Conservation (phyloP, 352 stramenopile species). For the Globisporangium cylindrosporum region DNA sequence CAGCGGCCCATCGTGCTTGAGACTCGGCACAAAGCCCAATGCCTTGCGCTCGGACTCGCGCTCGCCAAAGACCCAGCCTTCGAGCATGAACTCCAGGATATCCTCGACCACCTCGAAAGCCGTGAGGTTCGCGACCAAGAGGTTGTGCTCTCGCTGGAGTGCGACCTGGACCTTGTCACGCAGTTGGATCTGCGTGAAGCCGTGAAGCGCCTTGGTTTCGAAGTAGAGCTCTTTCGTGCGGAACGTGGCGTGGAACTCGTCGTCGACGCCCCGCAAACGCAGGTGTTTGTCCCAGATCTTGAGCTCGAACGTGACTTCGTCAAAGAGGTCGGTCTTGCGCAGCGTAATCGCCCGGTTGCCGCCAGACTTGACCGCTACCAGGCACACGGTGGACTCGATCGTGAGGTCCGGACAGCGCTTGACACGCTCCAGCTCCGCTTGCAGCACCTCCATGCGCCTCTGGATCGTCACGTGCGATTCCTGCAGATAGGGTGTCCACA, state of each 20-base stretch:
- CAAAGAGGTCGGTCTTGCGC: constrained; percentile 66
- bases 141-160: constrained; percentile 86
- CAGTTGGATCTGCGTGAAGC: constrained; percentile 86
- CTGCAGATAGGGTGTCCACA: constrained; percentile 60
- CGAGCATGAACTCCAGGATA: constrained; percentile 94
- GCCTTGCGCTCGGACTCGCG: constrained; percentile 72
- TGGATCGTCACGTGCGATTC: constrained; percentile 52
- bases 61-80: constrained; percentile 96
- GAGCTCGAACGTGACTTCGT: constrained; percentile 64
- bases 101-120: constrained; percentile 91
- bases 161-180: constrained; percentile 71
- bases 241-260: constrained; percentile 92
- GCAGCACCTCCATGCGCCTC: constrained; percentile 53
- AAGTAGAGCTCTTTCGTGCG: constrained; percentile 76
- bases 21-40: constrained; percentile 77
- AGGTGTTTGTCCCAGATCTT: constrained; percentile 72
- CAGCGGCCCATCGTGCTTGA: constrained; percentile 78
- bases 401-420: constrained; percentile 52
- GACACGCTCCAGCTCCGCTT: constrained; percentile 68
- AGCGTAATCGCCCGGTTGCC: constrained; percentile 37
- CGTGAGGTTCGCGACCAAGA: constrained; percentile 82
- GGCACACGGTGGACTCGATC: constrained; percentile 53
- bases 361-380: constrained; percentile 61
- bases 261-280: constrained; percentile 79
- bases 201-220: constrained; percentile 89